Conservation (phyloP, 768 basidiomycete species). For the Mycena rebaudengoi region DNA sequence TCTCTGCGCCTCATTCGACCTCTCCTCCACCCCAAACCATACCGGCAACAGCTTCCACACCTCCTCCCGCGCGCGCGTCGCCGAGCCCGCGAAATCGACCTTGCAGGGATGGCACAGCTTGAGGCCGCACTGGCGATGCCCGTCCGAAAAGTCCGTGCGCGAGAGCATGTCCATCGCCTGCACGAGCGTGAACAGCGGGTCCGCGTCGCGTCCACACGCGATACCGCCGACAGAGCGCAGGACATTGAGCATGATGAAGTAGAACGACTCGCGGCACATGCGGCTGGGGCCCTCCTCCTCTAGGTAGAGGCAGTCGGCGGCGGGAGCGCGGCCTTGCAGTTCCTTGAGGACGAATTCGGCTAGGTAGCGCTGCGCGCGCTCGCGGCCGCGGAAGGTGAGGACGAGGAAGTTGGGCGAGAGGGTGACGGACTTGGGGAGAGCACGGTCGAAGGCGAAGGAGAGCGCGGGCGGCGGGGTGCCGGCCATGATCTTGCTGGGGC, state of each 20-base stretch:
- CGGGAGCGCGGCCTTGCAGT: constrained; percentile 57
- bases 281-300: constrained; percentile 44
- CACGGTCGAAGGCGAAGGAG: constrained; percentile 37
- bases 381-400: constrained; percentile 68
- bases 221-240: constrained; percentile 77
- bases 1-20: constrained; percentile 1
- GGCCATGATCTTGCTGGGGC: constrained; percentile 69
- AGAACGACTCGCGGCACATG: constrained; percentile 73
- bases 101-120: constrained; percentile 62
- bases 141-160: constrained; percentile 75
- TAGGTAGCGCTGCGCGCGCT: constrained; percentile 68
- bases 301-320: constrained; percentile 57
- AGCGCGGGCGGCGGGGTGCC: constrained; percentile 53
- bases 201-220: constrained; percentile 75
- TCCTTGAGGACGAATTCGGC: constrained; percentile 66
- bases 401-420: constrained; percentile 46
- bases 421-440: constrained; percentile 9
- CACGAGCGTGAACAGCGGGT: constrained; percentile 72
- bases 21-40: constrained; percentile 65
- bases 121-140: constrained; percentile 59
- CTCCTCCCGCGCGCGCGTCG: constrained; percentile 58
- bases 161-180: constrained; percentile 79
- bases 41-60: constrained; percentile 68
- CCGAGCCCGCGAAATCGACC: constrained; percentile 50
- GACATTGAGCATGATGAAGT: constrained; percentile 79